Evolutionary conservation across 228 moss, liverwort and hornwort species (phyloP), one percentile per base, ranked within the genome.

Genomic region (Sphagnum magellanicum): DNA sequence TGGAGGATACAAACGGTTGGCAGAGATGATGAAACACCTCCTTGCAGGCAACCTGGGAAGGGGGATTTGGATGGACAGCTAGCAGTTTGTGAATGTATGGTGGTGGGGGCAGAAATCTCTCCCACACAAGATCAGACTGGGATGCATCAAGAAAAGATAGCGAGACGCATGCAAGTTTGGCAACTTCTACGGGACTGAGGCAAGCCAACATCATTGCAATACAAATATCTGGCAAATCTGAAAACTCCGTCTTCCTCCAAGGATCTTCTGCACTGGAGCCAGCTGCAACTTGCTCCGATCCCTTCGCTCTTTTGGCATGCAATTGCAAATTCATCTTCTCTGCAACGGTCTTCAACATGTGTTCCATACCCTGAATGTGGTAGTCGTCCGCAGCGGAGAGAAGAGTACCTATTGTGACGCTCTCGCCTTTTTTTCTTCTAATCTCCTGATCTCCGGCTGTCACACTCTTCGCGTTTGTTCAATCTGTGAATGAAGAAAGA

Each of bases 71-170:
- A 32, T 32, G 32, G 32, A 32, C 32, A 32, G 32, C 1, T 58
- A 72, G 51, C 70, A 16, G 6, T 52, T 65, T 10, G 76, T 66
- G 10, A 76, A 73, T 65, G 68, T 70, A 6, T 60, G 4, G 59
- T 75, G 68, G 63, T 51, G 72, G 70, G 10, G 78, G 78, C 59
- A 87, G 49, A 67, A 81, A 50, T 7, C 57, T 70, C 50, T 73
- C 79, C 87, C 87, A 89, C 7, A 87, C 74, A 5, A 66, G 6
- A 67, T 89, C 81, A 50, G 84, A 83, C 51, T 15, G 52, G 66
- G 81, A 68, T 32, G 73, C 75, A 51, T 71, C 74, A 62, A 67
- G 74, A 64, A 89, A 87, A 5, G 61, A 64, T n/a, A 67, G 71
- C 64, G 59, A 70, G 4, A 71, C 81, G 70, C 83, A 86, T 0